Evolutionary conservation across 2,329 filamentous ascomycete species (phyloP).

Genomic region (Diaporthe sp.): DNA sequence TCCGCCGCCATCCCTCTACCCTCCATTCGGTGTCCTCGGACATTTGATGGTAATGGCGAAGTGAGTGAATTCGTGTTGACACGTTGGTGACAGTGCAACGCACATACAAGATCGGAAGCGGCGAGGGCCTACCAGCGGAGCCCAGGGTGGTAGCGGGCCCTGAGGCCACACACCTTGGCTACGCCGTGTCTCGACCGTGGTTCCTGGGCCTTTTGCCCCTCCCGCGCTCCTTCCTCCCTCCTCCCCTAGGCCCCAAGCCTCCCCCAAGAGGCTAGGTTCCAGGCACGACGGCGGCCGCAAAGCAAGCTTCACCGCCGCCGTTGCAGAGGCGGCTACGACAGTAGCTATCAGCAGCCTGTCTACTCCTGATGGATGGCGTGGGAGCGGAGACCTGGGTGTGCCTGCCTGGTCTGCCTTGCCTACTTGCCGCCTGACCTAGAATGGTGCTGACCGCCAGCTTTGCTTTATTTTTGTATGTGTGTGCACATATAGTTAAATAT

Average conservation of each 20-base stretch:
- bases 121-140: neutral
- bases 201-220: neutral
- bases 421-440: neutral
- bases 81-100: conserved; percentile 23
- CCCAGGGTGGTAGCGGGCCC: neutral
- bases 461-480: neutral
- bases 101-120: conserved; percentile 38
- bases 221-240: neutral
- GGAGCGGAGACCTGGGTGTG: neutral
- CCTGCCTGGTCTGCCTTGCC: neutral
- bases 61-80: conserved; percentile 37
- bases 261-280: neutral
- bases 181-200: conserved; percentile 4
- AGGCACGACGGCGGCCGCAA: conserved; percentile 14
- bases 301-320: conserved; percentile 22
- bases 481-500: neutral
- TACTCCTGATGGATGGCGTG: neutral
- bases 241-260: neutral
- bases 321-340: conserved; percentile 14
- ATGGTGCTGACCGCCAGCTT: neutral
- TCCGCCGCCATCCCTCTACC: neutral
- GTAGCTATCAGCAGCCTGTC: conserved; percentile 10
- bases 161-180: conserved; percentile 3
- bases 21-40: conserved; percentile 36
- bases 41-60: conserved; percentile 32